Base-by-base conservation (phyloP, 805 yeast genomes). In the Wickerhamomyces canadensis region DNA sequence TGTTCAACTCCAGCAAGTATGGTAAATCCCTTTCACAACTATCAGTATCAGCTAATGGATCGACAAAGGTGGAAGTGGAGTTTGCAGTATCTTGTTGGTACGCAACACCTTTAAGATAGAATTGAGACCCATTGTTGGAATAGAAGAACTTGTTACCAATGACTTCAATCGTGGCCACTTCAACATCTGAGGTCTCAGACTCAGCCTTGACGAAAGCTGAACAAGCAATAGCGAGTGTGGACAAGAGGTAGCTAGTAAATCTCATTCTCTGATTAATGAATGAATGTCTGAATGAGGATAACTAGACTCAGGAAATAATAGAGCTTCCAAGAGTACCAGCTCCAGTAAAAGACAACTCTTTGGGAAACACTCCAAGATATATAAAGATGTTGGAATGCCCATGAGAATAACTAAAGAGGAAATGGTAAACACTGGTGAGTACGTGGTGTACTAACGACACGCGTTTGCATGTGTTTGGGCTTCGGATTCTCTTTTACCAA, bases 71-170 rank as follows among this genome's bases (percentile, higher is more conserved):
- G 6, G 60, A 45, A 43, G 65, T 68, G 28, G 66, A 43, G 48
- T 72, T 72, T 31, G 72, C 68, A 25, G 79, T 71, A 58, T 81
- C 80, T 47, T 76, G 78, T 66, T 83, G 94, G 63, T 84, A 84
- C 34, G 93, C 93, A 45, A 84, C 66, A 67, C 93, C 94, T 55
- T 68, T 78, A 52, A 84, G 74, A 61, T 72, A 80, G 56, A 84
- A 84, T 58, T 82, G 89, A 38, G 87, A 75, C 35, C 89, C 91
- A 54, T 83, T 83, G 62, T 79, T 80, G 41, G 84, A 67, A 64
- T 65, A 84, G 70, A 73, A 84, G 55, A 84, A 83, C 61, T 83
- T 82, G 73, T 80, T 82, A 44, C 91, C 91, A 40, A 73, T 75
- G 45, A 83, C 71, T 53, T 81, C 86, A 48, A 84, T 76, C 25